phyloP scores from a whole-genome alignment of 306 rosid genomes.

The Malus domestica region ASM211411v1 NC_041795.1:34459001-34459500 shows the following conservation, averaged over 20 bases:
- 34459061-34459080: conserved; percentile 67
- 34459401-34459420: conserved; percentile 6
- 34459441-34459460: background rate
- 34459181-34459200: background rate
- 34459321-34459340: conserved; percentile 89
- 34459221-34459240: conserved; percentile 98
- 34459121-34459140: conserved; percentile 52
- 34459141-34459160: conserved; percentile 21
- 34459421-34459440: background rate
- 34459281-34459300: conserved; percentile 94
- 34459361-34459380: conserved; percentile 91
- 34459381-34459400: conserved; percentile 90
- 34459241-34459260: conserved; percentile 98
- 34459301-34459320: conserved; percentile 93
- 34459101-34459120: conserved; percentile 96
- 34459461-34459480: background rate
- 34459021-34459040: conserved; percentile 93
- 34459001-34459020: conserved; percentile 99
- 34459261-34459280: conserved; percentile 94
- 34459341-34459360: conserved; percentile 95
- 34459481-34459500: background rate
- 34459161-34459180: background rate
- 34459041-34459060: conserved; percentile 76
- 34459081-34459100: conserved; percentile 66
- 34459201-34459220: conserved; percentile 62